Evolutionary conservation across 148 eudicot species (phyloP), one percentile per base, ranked within the genome.

Genomic region (Chenopodium album): DNA sequence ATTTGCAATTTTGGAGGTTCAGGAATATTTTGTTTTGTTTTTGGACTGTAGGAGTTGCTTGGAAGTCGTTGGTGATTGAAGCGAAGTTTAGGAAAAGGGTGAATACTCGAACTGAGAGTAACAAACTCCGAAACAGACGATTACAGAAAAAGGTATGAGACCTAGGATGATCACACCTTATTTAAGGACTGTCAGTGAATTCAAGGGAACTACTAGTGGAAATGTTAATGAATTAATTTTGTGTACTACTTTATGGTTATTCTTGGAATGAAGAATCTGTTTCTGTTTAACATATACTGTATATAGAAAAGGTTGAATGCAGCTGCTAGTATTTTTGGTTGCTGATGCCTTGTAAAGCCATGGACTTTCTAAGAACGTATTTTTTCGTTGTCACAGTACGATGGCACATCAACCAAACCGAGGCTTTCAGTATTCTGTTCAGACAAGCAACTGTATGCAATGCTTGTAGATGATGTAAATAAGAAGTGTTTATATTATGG

Each of bases 361-460:
- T 62, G 44, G 74, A 71, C 22, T 28, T 52, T 50, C 60, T 60
- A 73, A 72, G 37, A 70, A 17, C 14, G 9, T 7, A 47, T 31
- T n/a, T 28, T 41, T 67, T 73, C 13, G 13, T 67, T 59, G 28
- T 67, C 14, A 47, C 92, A 94, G 99, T 96, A 89, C 71, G 87
- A 91, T 76, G 99, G 99, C 47, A 88, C 97, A 37, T 79, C 89
- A 59, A 83, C 88, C 37, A 92, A 86, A 82, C 99, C 98, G 3
- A 89, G 99, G 85, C 94, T 96, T 76, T 96, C 99, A 62, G 98
- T 94, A 23, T 96, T 96, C 87, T 96, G 98, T 73, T 96, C 99
- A 3, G 90, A 88, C 0, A 88, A 85, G 81, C 99, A 94, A 84
- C 73, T 96, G 81, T 96, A 96, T 78, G 99, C 95, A 16, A 90